Conservation (phyloP, 2,329 filamentous ascomycete genomes). For the Penicillium sp. region DNA sequence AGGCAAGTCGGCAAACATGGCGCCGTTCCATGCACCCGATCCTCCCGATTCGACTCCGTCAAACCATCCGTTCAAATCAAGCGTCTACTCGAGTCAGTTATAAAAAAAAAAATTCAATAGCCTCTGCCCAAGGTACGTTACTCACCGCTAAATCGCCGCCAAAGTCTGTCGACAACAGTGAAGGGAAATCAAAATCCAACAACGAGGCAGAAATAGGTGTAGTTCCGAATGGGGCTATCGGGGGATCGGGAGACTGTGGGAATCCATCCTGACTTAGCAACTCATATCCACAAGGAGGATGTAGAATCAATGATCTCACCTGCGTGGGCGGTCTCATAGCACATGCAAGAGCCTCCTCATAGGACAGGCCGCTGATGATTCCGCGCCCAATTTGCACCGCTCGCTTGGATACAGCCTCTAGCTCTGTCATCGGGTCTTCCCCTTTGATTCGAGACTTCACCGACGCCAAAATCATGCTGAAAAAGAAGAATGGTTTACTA, state of each 20-base stretch:
- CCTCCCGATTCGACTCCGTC: slow-evolving; percentile 23
- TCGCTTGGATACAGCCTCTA: slow-evolving; percentile 20
- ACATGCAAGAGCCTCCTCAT: slow-evolving; percentile 14
- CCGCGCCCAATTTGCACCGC: slow-evolving; percentile 20
- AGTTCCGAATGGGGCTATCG: slow-evolving; percentile 7
- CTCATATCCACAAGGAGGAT: background rate
- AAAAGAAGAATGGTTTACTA: slow-evolving; percentile 27
- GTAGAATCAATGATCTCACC: slow-evolving; percentile 10
- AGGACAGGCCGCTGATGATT: slow-evolving; percentile 20
- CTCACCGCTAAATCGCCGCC: slow-evolving; percentile 23
- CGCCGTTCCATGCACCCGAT: slow-evolving; percentile 24
- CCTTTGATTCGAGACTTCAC: slow-evolving; percentile 29
- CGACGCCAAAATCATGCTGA: slow-evolving; percentile 24
- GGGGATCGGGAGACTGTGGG: slow-evolving; percentile 13
- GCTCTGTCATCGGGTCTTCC: slow-evolving; percentile 21
- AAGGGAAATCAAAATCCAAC: slow-evolving; percentile 22
- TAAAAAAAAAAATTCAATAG: too few relatives aligned
- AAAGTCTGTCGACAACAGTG: slow-evolving; percentile 17
- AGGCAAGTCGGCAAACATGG: slow-evolving; percentile 18
- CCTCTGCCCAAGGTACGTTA: background rate
- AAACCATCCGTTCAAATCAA: slow-evolving; percentile 29
- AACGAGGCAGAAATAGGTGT: slow-evolving; percentile 13
- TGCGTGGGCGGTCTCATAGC: slow-evolving; percentile 13
- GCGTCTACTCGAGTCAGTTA: slow-evolving; percentile 19
- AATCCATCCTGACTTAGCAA: background rate